Conservation (phyloP, 78 protist genomes). For the slime mould (Dictyostelium discoideum) region DNA sequence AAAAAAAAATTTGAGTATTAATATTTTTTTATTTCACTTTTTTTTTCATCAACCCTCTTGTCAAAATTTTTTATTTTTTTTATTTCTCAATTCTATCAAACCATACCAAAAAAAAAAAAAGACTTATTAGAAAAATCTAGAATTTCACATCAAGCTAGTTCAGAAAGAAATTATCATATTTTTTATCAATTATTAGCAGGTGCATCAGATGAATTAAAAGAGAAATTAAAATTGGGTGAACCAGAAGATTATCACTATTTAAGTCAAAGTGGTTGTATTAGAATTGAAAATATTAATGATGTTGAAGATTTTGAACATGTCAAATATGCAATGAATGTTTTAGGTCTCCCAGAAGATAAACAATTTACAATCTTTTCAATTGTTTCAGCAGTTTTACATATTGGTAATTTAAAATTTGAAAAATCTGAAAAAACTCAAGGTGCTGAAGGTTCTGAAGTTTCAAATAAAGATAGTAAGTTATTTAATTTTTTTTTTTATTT, state of each 20-base stretch:
- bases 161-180: conserved; percentile 86
- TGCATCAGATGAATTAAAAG: conserved; percentile 55
- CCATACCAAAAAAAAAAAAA: neutral
- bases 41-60: neutral
- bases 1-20: too few relatives aligned
- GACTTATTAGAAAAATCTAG: conserved; percentile 79
- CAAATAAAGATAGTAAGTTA: conserved; percentile 52
- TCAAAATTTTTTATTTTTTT: neutral
- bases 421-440: conserved; percentile 75
- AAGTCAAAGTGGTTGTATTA: conserved; percentile 81
- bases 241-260: conserved; percentile 81
- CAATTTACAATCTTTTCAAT: conserved; percentile 70
- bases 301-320: conserved; percentile 79
- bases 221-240: conserved; percentile 42
- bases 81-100: neutral
- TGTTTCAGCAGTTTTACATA: conserved; percentile 71
- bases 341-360: conserved; percentile 81
- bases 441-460: conserved; percentile 73
- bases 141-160: conserved; percentile 72
- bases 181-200: conserved; percentile 80
- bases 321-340: conserved; percentile 67
- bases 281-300: conserved; percentile 87
- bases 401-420: conserved; percentile 77
- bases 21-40: too few relatives aligned
- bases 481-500: too few relatives aligned